phyloP scores from a whole-genome alignment of 768 basidiomycete species.

The Macrocybe gigantea region DNA sequence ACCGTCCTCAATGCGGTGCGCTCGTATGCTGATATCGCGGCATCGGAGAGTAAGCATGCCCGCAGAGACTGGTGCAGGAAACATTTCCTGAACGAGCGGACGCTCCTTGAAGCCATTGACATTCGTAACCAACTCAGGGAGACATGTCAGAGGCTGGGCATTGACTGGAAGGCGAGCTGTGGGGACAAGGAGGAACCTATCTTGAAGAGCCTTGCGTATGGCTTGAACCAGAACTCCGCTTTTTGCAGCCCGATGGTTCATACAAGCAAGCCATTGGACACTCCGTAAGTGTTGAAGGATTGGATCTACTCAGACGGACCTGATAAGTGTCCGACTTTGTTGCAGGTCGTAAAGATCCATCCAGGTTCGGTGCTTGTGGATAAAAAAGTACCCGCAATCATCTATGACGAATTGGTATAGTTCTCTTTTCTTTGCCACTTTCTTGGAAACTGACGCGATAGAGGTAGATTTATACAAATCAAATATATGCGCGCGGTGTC shows the following conservation, averaged over 20 bases:
- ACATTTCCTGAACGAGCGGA: constrained; percentile 79
- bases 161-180: constrained; percentile 55
- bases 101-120: constrained; percentile 70
- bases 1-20: constrained; percentile 83
- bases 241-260: constrained; percentile 77
- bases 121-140: constrained; percentile 75
- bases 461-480: constrained; percentile 68
- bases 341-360: constrained; percentile 79
- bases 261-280: constrained; percentile 82
- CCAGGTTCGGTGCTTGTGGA: constrained; percentile 79
- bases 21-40: constrained; percentile 69
- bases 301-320: not conserved
- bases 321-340: constrained; percentile 1
- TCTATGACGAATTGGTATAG: constrained; percentile 87
- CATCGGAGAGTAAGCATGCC: constrained; percentile 36
- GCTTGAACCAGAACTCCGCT: constrained; percentile 81
- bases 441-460: not conserved
- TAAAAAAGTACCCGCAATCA: constrained; percentile 79
- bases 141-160: constrained; percentile 51
- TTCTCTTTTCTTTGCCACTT: constrained; percentile 17
- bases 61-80: constrained; percentile 77
- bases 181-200: constrained; percentile 66
- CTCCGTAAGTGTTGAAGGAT: constrained; percentile 34
- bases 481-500: constrained; percentile 89
- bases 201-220: constrained; percentile 65